Conservation (phyloP, 352 stramenopile species). For the Pythium aphanidermatum region DNA sequence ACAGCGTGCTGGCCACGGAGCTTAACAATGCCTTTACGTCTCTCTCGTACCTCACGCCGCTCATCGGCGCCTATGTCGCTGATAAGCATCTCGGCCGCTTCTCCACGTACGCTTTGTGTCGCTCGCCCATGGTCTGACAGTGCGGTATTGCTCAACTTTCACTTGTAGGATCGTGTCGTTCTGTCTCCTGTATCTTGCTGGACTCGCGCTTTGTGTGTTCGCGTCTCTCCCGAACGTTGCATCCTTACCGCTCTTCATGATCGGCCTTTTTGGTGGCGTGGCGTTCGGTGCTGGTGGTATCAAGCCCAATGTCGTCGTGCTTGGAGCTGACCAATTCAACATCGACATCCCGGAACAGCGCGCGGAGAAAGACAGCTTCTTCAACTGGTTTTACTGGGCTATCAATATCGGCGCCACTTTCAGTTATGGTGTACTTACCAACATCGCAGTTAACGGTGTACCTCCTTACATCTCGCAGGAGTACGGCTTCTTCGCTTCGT, state of each 20-base stretch:
- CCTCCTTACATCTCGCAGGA: conserved; percentile 65
- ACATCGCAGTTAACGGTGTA: conserved; percentile 87
- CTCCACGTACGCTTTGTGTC: conserved; percentile 43
- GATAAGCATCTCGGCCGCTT: conserved; percentile 79
- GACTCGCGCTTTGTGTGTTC: conserved; percentile 65
- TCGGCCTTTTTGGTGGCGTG: conserved; percentile 76
- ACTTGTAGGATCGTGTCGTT: conserved; percentile 61
- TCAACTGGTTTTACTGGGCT: conserved; percentile 93
- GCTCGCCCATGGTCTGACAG: conserved; percentile 6
- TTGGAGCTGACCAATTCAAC: conserved; percentile 80
- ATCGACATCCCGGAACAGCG: conserved; percentile 57
- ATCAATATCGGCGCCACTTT: conserved; percentile 91
- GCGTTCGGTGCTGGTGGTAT: conserved; percentile 43
- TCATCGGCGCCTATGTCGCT: conserved; percentile 81
- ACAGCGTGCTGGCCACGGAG: conserved; percentile 73
- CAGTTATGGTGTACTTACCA: conserved; percentile 88
- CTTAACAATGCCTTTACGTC: conserved; percentile 82
- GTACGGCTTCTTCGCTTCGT: conserved; percentile 90
- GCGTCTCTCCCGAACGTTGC: conserved; percentile 47
- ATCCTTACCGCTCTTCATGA: conserved; percentile 70
- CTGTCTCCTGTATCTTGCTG: conserved; percentile 67
- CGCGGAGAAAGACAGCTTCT: conserved; percentile 85
- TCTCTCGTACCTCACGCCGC: conserved; percentile 78
- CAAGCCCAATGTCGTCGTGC: conserved; percentile 53
- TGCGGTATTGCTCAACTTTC: conserved; percentile 7